phyloP scores from a whole-genome alignment of 164 flowering plant species.

The Aristolochia californica region DNA sequence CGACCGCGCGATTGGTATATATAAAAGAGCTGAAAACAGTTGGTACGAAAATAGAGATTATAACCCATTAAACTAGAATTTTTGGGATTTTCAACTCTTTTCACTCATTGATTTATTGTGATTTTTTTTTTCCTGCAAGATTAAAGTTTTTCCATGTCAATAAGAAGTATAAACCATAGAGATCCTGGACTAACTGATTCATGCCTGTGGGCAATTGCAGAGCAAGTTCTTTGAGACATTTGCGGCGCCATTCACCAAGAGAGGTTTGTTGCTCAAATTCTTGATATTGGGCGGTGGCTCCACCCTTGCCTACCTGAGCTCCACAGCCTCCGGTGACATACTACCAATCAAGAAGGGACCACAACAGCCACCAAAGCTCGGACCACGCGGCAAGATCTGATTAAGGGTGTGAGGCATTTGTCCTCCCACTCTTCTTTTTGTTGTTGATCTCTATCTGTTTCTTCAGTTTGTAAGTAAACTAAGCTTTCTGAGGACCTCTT shows the following conservation, averaged over 20 bases:
- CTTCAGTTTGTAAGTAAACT: conserved; percentile 12
- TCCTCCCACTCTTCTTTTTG: background rate
- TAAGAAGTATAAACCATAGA: too few species aligned
- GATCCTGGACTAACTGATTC: too few species aligned
- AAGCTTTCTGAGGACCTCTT: too few species aligned
- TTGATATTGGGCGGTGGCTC: conserved; percentile 88
- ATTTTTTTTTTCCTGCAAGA: too few species aligned
- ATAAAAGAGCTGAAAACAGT: too few species aligned
- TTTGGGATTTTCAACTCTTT: too few species aligned
- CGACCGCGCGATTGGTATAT: too few species aligned
- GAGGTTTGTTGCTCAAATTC: conserved; percentile 89
- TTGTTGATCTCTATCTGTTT: conserved; percentile 4
- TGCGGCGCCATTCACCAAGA: conserved; percentile 97
- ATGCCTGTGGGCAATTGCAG: conserved; percentile 32
- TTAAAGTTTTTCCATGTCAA: too few species aligned
- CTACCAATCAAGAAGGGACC: conserved; percentile 94
- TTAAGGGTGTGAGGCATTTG: background rate
- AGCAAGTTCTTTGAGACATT: conserved; percentile 99
- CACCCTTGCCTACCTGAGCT: conserved; percentile 62
- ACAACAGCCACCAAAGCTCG: conserved; percentile 86
- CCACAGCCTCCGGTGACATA: conserved; percentile 64
- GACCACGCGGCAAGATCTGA: conserved; percentile 90
- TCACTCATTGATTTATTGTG: too few species aligned
- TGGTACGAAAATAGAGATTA: too few species aligned
- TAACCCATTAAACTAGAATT: too few species aligned